phyloP scores from a whole-genome alignment of 139 green algal genomes.

The Dunaliella sp. region DNA sequence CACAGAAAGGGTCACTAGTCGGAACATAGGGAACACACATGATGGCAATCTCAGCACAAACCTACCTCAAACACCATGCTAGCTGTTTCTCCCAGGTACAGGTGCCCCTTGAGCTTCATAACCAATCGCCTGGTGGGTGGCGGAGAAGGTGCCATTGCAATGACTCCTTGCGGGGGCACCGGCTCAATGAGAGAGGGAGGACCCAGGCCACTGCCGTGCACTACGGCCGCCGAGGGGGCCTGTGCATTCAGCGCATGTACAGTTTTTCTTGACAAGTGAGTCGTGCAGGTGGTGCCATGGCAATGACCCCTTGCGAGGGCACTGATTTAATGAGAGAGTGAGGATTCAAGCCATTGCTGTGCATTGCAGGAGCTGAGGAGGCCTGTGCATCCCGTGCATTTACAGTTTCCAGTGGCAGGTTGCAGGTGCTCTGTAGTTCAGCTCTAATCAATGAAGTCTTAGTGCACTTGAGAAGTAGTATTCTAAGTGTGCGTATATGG shows the following conservation, averaged over 20 bases:
- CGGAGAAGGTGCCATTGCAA: not conserved
- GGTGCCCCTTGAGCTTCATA: conserved; percentile 23
- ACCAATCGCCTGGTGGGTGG: conserved; percentile 12
- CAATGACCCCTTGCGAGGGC: not conserved
- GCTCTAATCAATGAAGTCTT: too few species aligned
- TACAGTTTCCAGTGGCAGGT: too few species aligned
- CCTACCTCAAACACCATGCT: conserved; percentile 30
- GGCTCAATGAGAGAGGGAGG: conserved; percentile 12
- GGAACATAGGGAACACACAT: not conserved
- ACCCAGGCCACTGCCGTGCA: not conserved
- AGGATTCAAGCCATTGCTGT: not conserved
- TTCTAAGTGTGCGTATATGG: too few species aligned
- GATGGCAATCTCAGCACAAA: too few species aligned
- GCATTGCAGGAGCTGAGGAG: not conserved
- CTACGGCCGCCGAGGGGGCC: not conserved
- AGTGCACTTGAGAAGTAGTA: too few species aligned
- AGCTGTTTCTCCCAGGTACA: conserved; percentile 30
- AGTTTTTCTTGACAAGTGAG: too few species aligned
- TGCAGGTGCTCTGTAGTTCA: too few species aligned
- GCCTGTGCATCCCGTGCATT: too few species aligned
- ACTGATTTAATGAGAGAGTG: conserved; percentile 9
- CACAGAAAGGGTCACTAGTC: not conserved
- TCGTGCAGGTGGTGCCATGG: not conserved
- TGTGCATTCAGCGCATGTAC: too few species aligned
- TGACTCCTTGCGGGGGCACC: not conserved